Percentiles rank a stretch among this genome's conserved stretches.
Evolutionary conservation across 176 grass and related monocot genomes (phyloP).

Genomic region (Puya raimondii): DNA sequence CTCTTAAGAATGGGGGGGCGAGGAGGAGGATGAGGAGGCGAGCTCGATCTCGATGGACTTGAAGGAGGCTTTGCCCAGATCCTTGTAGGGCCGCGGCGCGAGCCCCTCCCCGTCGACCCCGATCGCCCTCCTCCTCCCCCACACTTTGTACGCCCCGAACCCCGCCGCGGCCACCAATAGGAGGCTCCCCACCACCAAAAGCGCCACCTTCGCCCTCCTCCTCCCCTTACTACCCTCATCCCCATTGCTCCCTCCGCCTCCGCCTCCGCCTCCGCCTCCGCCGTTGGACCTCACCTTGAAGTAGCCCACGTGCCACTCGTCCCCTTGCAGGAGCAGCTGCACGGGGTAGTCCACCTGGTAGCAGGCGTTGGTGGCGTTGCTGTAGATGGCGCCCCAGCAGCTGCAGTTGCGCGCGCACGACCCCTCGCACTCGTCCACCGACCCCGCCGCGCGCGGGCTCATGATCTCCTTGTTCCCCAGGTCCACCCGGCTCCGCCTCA

Average conservation of each 20-base stretch:
- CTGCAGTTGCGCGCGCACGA: constrained; percentile 72
- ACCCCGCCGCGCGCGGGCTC: constrained; percentile 26
- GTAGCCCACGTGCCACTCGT: constrained; percentile 50
- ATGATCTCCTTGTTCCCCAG: constrained; percentile 57
- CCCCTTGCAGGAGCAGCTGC: constrained; percentile 53
- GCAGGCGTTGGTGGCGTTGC: constrained; percentile 55
- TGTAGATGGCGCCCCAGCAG: constrained; percentile 87
- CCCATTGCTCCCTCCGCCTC: neutral
- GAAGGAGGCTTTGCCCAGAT: constrained; percentile 51
- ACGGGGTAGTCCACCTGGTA: constrained; percentile 81
- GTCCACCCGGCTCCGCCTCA: constrained; percentile 53
- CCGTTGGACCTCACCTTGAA: constrained; percentile 49
- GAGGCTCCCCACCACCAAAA: constrained; percentile 32
- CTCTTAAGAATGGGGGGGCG: too few species aligned
- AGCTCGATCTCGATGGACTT: constrained; percentile 88
- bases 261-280: neutral
- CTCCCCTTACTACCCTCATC: neutral
- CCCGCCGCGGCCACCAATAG: constrained; percentile 19
- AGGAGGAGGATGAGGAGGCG: constrained; percentile 19
- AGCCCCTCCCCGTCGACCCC: constrained; percentile 41
- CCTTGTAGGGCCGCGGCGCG: constrained; percentile 71
- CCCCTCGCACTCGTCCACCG: constrained; percentile 55
- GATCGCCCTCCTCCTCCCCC: constrained; percentile 26
- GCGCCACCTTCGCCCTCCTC: constrained; percentile 21
- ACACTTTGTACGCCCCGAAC: constrained; percentile 49